These are phyloP conservation scores for Ganoderma lingzhi DNA, from an alignment of 1,284 basidiomycete genomes.

Conservation along the genomic window DNA sequence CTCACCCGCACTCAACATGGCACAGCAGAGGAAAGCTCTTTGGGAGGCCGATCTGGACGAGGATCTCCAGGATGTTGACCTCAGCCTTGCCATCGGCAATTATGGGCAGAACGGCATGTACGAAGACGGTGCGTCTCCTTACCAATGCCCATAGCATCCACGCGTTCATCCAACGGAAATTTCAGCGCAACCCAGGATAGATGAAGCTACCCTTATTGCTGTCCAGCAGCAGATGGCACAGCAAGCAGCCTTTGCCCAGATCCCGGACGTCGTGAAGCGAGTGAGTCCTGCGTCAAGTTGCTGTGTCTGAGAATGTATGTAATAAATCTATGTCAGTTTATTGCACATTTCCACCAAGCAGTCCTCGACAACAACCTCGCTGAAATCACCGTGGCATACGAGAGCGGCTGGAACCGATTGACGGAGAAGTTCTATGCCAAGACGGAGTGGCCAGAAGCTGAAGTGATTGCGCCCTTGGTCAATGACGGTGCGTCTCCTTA, in stretches of 20 bases:
- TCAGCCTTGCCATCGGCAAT: slow-evolving; percentile 73
- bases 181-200: slow-evolving; percentile 61
- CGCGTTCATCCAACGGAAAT: neutral
- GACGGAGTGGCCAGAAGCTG: slow-evolving; percentile 97
- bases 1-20: slow-evolving; percentile 44
- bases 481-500: slow-evolving; percentile 75
- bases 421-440: slow-evolving; percentile 96
- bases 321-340: slow-evolving; percentile 63
- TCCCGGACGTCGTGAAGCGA: slow-evolving; percentile 84
- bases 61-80: slow-evolving; percentile 74
- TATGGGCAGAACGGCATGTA: slow-evolving; percentile 74
- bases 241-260: slow-evolving; percentile 78
- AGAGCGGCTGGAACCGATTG: slow-evolving; percentile 95
- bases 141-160: neutral
- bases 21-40: slow-evolving; percentile 68
- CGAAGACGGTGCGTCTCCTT: slow-evolving; percentile 64
- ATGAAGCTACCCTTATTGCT: slow-evolving; percentile 70
- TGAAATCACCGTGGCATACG: slow-evolving; percentile 92
- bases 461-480: slow-evolving; percentile 93
- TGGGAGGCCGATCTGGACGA: slow-evolving; percentile 81
- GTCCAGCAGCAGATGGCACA: slow-evolving; percentile 85
- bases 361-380: slow-evolving; percentile 87
- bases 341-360: slow-evolving; percentile 91
- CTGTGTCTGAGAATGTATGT: neutral
- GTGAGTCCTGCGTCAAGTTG: slow-evolving; percentile 50